Conservation (phyloP, 176 grass and related monocot genomes). For the Olyra latifolia region DNA sequence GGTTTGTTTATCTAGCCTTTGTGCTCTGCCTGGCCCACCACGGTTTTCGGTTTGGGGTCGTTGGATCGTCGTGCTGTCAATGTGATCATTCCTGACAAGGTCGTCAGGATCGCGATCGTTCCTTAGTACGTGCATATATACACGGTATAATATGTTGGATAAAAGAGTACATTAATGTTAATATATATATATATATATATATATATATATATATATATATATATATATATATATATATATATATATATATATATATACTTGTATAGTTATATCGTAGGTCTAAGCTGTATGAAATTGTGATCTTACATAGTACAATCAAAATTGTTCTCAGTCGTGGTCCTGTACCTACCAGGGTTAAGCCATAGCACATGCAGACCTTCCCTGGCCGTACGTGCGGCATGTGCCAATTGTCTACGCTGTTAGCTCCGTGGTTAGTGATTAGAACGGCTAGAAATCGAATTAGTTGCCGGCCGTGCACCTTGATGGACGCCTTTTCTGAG, state of each 20-base stretch:
- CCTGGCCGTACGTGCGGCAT: not conserved
- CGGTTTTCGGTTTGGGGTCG: not conserved
- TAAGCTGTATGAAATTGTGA: not conserved
- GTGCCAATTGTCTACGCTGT: not conserved
- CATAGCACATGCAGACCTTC: not conserved
- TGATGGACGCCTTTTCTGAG: not conserved
- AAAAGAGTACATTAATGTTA: too few relatives aligned
- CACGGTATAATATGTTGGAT: too few relatives aligned
- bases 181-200: too few relatives aligned
- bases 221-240: too few relatives aligned
- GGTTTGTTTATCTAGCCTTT: slow-evolving; percentile 12
- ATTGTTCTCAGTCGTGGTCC: not conserved
- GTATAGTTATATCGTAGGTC: too few relatives aligned
- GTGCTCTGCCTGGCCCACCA: not conserved
- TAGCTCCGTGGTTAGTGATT: slow-evolving; percentile 11
- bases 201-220: too few relatives aligned
- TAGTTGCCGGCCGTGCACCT: not conserved
- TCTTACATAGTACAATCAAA: not conserved
- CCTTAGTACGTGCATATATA: too few relatives aligned
- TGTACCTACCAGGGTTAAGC: not conserved
- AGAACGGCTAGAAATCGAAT: not conserved
- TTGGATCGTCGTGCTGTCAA: not conserved
- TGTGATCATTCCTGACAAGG: not conserved
- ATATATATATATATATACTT: too few relatives aligned
- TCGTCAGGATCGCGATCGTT: too few relatives aligned